Evolutionary conservation across 179 eudicot species (phyloP).

Genomic region (Camellia oleifera): DNA sequence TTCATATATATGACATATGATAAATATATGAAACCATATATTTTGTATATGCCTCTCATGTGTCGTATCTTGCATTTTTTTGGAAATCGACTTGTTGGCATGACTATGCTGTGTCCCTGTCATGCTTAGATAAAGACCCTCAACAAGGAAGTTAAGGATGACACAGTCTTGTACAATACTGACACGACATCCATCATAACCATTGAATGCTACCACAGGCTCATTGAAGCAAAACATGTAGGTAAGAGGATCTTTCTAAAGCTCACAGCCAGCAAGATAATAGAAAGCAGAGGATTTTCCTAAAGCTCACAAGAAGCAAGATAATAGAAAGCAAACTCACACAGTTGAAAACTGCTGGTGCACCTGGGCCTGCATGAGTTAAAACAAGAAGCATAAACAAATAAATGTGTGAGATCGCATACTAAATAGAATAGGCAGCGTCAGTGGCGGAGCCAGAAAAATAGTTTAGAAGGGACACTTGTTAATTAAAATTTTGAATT

Average conservation of each 20-base stretch:
- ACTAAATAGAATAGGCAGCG: not conserved
- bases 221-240: not conserved
- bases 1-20: no score
- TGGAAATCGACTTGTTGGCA: no score
- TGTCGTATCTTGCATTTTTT: no score
- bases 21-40: no score
- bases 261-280: not conserved
- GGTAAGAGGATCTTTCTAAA: not conserved
- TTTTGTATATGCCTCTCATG: no score
- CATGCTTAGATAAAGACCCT: not conserved
- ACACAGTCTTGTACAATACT: not conserved
- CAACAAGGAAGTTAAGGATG: not conserved
- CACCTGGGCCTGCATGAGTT: constrained; percentile 70
- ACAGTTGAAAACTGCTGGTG: constrained; percentile 74
- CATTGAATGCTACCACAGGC: not conserved
- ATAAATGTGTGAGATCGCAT: not conserved
- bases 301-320: not conserved
- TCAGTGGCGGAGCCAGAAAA: not conserved
- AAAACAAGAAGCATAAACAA: constrained; percentile 19
- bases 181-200: not conserved
- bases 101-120: no score
- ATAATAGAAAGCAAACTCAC: constrained; percentile 39
- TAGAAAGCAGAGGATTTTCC: not conserved
- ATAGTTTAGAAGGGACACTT: no score
- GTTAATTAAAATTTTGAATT: no score